These are phyloP conservation scores for Calonectria montana DNA, from an alignment of 2,329 filamentous ascomycete genomes.

Conservation along the genomic window DNA sequence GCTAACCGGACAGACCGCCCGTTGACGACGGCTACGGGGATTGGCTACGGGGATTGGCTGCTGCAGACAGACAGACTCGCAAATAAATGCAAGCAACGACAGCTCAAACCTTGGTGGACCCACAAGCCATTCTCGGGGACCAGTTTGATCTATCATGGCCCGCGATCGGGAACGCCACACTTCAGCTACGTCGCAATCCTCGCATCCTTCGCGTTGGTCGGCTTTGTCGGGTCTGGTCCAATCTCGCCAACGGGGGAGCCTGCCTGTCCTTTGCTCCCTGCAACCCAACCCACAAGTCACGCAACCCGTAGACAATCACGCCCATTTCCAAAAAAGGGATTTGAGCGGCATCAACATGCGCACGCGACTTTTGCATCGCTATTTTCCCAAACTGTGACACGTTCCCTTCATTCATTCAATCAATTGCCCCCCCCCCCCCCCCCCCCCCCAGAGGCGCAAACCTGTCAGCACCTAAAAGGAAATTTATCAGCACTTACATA, in stretches of 20 bases:
- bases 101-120: neutral
- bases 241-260: neutral
- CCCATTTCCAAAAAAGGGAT: neutral
- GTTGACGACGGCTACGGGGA: neutral
- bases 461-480: neutral
- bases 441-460: neutral
- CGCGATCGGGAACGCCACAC: neutral
- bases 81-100: neutral
- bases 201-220: neutral
- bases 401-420: neutral
- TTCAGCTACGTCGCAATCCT: neutral
- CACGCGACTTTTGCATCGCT: neutral
- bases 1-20: constrained; percentile 5
- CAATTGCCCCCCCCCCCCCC: no score
- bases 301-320: neutral
- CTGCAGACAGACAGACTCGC: neutral
- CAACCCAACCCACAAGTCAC: neutral
- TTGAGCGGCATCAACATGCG: neutral
- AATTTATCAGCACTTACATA: neutral
- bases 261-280: neutral
- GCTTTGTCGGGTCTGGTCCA: neutral
- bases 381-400: neutral
- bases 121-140: constrained; percentile 1
- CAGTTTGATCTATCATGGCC: neutral
- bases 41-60: neutral